Evolutionary conservation across 75 land plant species (phyloP), one percentile per base, ranked within the genome.

Genomic region (Selaginella tamariscina): DNA sequence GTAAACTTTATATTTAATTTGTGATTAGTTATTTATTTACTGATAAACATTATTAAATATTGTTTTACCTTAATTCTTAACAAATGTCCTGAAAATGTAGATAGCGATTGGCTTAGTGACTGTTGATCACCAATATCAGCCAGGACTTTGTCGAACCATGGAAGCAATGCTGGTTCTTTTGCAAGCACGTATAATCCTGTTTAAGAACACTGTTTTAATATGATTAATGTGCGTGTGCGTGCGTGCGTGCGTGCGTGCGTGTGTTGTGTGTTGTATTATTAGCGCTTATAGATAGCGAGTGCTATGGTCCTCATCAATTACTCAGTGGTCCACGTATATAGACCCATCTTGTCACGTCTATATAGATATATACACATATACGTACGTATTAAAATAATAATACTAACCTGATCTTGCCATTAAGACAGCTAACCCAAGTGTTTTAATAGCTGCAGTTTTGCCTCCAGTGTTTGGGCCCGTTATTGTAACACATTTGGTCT

Each of bases 61-160:
- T n/a, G n/a, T n/a, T n/a, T n/a, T n/a, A n/a, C 97, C 79, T 82
- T 83, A 32, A 92, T 86, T 67, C 77, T 83, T 62, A 74, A 81
- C 65, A 92, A 70, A 60, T 92, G 97, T 30, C 97, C 97, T 70
- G 97, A 92, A 72, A 92, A 92, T 27, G 97, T 92, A 56, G 97
- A 92, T n/a, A 92, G 69, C 20, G 97, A 92, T 54, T 86, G 97
- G 24, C 81, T 71, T 32, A 92, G 68, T 2, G 97, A 92, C 71
- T 92, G 94, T 66, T 84, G 92, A 78, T 91, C 97, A 64, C 97
- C 97, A 72, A 92, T 88, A 71, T 92, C 97, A 68, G 97, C 94
- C 73, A 84, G 78, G 55, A 92, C 72, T 64, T 54, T 73, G 73
- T 88, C 97, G 83, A 92, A 82, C 89, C 89, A 92, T 32, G 97